Base-by-base conservation (phyloP, 768 basidiomycete species). In the Boletus pseudopeckii region DNA sequence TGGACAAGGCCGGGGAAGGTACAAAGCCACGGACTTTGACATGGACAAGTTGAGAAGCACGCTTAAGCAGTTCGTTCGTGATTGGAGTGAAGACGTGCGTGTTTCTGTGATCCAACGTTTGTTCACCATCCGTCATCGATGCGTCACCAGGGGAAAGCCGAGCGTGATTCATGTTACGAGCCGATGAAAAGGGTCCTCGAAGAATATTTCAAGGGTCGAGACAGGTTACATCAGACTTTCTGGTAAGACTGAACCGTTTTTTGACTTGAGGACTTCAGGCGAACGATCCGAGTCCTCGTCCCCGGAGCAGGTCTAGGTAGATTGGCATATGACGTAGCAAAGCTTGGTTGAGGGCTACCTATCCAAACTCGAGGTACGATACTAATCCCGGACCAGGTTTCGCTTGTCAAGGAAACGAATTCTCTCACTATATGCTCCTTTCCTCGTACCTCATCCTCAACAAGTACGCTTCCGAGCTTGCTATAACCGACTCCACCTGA, bases 351-450 rank as follows among this genome's bases (percentile, higher is more conserved):
- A 75, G 55, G 44, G 34, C 28, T 28, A 46, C 39, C 33, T 38
- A 44, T 50, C 20, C 34, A 3, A 4, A 6, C 14, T 48, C 14
- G 20, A 43, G 4, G 28, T 20, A n/a, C 6, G 14, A 20, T n/a
- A 8, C 40, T 55, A n/a, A 57, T 40, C 14, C 11, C 37, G 45
- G 42, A 9, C 48, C 44, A 93, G 94, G 94, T 4, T 98, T 93
- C 61, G 73, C 88, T 1, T 92, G 89, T 58, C 94, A 96, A 70
- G 94, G 90, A 20, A 97, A 97, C 66, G 95, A 98, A 70, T 97
- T 97, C 67, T 93, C 91, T 32, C 89, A 95, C 59, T 92, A 92
- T 70, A 96, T 95, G 93, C 80, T 98, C 13, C 82, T 98, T 5
- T 77, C 89, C 2, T 97, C 95, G 5, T 87, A 86, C 65, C 90